phyloP scores from a whole-genome alignment of 352 stramenopile genomes.

The Hyaloperonospora brassicae region DNA sequence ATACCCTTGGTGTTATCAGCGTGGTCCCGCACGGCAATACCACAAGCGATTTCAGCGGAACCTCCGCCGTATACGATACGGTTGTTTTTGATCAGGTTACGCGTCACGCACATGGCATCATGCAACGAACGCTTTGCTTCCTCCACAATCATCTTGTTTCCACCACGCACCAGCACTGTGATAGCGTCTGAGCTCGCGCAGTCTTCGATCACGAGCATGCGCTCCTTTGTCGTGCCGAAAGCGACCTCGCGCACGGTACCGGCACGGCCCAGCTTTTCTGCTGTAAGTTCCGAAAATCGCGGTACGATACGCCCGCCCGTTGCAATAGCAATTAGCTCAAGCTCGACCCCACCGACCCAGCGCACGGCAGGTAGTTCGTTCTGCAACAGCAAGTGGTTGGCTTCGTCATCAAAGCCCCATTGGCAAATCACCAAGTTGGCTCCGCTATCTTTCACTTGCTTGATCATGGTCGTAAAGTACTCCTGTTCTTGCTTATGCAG shows the following conservation, averaged over 20 bases:
- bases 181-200: constrained; percentile 97
- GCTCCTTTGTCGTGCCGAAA: constrained; percentile 96
- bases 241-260: constrained; percentile 93
- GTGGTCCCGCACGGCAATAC: constrained; percentile 89
- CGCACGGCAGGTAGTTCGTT: constrained; percentile 95
- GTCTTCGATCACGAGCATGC: constrained; percentile 98
- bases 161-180: constrained; percentile 96
- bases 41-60: constrained; percentile 95
- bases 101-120: constrained; percentile 99
- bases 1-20: constrained; percentile 81
- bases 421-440: constrained; percentile 99
- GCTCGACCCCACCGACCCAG: constrained; percentile 98
- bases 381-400: constrained; percentile 98
- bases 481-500: constrained; percentile 96
- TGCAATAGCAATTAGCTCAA: constrained; percentile 99
- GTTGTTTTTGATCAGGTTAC: constrained; percentile 99
- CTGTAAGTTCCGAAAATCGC: constrained; percentile 94
- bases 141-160: constrained; percentile 99
- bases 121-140: constrained; percentile 99
- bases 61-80: constrained; percentile 98
- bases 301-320: constrained; percentile 98
- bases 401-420: constrained; percentile 99
- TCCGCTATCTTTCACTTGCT: constrained; percentile 98
- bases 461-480: constrained; percentile 99
- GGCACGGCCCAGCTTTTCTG: constrained; percentile 95